A percentile compares a stretch with the other conserved stretches of the same genome.
These are phyloP conservation scores for Albifimbria verrucaria DNA, from an alignment of 2,329 filamentous ascomycete species.

Conservation along the genomic window DNA sequence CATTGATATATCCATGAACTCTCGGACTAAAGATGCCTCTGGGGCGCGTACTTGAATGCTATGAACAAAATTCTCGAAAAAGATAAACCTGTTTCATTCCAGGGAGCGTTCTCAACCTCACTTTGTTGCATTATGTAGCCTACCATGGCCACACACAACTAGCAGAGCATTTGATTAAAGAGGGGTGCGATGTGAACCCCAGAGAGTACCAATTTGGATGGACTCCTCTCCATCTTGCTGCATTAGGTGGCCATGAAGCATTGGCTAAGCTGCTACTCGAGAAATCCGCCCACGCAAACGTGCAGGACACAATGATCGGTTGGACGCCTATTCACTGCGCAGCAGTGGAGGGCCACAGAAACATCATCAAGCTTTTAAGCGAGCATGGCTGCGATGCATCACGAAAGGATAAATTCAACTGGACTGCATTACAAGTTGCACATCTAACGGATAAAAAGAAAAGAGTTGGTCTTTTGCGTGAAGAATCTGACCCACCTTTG, in stretches of 20 bases:
- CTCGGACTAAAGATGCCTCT: not conserved
- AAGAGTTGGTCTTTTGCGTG: not conserved
- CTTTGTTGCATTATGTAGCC: not conserved
- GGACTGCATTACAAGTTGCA: not conserved
- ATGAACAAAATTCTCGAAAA: not conserved
- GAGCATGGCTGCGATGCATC: slow-evolving; percentile 4
- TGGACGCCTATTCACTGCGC: not conserved
- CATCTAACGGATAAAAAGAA: not conserved
- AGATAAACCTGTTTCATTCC: not conserved
- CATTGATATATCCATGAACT: not conserved
- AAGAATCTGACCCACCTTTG: not conserved
- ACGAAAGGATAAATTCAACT: slow-evolving; percentile 3
- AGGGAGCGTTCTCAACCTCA: not conserved
- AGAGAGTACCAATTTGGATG: not conserved
- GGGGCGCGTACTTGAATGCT: not conserved
- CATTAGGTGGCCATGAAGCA: not conserved
- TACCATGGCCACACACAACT: not conserved
- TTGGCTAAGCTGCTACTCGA: not conserved
- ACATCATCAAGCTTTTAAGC: not conserved
- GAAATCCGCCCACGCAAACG: not conserved
- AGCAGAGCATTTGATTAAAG: not conserved
- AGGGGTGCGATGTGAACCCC: not conserved
- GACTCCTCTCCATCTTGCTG: not conserved
- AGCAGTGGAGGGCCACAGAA: not conserved
- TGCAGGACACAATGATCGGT: not conserved